phyloP scores from a whole-genome alignment of 371 early-diverging fungal species.

The Apophysomyces trapeziformis region DNA sequence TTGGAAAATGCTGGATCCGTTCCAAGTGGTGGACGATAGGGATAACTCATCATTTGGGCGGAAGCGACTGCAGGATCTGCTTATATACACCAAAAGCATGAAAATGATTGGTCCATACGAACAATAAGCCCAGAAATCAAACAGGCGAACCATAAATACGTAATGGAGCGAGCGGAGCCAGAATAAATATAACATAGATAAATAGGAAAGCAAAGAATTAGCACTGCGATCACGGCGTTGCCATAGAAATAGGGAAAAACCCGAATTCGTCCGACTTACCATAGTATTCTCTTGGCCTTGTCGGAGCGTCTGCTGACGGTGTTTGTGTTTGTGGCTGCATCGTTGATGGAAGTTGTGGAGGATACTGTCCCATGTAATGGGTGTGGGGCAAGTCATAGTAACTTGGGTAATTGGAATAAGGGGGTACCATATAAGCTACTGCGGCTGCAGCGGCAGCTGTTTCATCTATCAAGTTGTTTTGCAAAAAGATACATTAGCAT shows the following conservation, averaged over 20 bases:
- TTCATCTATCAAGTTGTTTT: background rate
- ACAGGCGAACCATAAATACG: slow-evolving; percentile 5
- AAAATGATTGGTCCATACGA: slow-evolving; percentile 4
- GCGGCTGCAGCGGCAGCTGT: slow-evolving; percentile 10
- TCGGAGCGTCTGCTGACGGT: slow-evolving; percentile 4
- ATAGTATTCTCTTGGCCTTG: slow-evolving; percentile 6
- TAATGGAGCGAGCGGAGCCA: slow-evolving; percentile 6
- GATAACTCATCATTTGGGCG: slow-evolving; percentile 28
- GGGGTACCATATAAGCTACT: slow-evolving; percentile 17
- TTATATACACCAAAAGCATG: slow-evolving; percentile 2
- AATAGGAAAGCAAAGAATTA: background rate
- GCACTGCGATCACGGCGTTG: slow-evolving; percentile 11
- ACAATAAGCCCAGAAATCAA: slow-evolving; percentile 6
- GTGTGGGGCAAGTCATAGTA: slow-evolving; percentile 21
- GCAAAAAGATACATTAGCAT: no score
- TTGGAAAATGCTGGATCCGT: slow-evolving; percentile 8
- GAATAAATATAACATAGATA: background rate
- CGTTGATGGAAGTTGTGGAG: slow-evolving; percentile 11
- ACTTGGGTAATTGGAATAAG: slow-evolving; percentile 14
- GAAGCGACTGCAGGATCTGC: slow-evolving; percentile 18
- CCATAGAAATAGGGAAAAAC: slow-evolving; percentile 3
- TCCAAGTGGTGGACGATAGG: slow-evolving; percentile 11
- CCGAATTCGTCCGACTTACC: slow-evolving; percentile 9
- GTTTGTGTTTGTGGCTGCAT: slow-evolving; percentile 7
- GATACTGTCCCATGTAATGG: slow-evolving; percentile 17